Conservation (phyloP, 2,329 filamentous ascomycete genomes). For the Colletotrichum caudatum region DNA sequence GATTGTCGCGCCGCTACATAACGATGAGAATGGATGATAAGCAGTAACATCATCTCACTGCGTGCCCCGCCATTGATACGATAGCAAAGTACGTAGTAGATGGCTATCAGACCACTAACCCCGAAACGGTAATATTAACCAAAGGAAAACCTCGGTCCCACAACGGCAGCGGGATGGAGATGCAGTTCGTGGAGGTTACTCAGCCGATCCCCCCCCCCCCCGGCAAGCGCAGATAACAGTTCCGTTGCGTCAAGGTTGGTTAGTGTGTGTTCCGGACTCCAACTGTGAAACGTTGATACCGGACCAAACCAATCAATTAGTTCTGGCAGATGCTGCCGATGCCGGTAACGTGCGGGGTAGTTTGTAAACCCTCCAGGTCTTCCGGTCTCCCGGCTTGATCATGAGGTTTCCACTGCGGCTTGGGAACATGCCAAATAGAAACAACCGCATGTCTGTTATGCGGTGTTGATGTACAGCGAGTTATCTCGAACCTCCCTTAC, state of each 20-base stretch:
- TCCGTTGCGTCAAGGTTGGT: background rate
- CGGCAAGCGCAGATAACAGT: constrained; percentile 16
- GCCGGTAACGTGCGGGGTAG: background rate
- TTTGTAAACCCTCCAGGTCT: background rate
- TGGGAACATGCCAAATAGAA: background rate
- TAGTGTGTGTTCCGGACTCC: background rate
- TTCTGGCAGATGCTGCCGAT: background rate
- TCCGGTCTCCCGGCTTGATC: background rate
- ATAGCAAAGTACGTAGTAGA: background rate
- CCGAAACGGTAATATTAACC: constrained; percentile 23
- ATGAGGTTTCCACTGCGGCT: background rate
- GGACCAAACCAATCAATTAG: background rate
- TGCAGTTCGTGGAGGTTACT: constrained; percentile 6
- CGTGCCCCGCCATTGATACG: background rate
- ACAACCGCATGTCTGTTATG: background rate
- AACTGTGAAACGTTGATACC: background rate
- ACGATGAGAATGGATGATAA: constrained; percentile 6
- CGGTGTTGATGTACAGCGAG: background rate
- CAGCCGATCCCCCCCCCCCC: constrained; percentile 20
- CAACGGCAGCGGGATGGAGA: background rate
- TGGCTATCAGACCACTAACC: constrained; percentile 13
- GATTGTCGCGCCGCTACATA: background rate
- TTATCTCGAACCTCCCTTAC: background rate
- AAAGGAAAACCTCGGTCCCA: constrained; percentile 27
- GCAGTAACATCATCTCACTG: background rate